Conservation (phyloP, 2,329 filamentous ascomycete genomes). For the Mycosphaerella sp. region DNA sequence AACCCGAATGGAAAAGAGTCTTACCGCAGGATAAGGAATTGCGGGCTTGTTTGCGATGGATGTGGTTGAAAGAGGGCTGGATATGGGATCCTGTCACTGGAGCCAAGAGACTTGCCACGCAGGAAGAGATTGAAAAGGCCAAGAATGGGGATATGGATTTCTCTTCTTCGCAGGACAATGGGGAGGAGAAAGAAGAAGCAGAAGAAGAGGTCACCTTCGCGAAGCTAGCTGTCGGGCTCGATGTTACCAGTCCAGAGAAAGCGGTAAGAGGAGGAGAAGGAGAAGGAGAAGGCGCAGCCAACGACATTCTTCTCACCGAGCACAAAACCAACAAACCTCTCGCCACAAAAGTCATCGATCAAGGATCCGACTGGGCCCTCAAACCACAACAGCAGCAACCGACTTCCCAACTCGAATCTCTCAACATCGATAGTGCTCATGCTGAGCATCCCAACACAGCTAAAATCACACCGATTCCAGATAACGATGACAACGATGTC, state of each 20-base stretch:
- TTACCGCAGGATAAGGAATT: conserved; percentile 80
- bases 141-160: conserved; percentile 50
- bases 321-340: no score
- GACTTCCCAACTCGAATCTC: not conserved
- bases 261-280: conserved; percentile 6
- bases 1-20: conserved; percentile 88
- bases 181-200: not conserved
- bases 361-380: conserved; percentile 2
- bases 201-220: conserved; percentile 27
- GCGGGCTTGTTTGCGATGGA: conserved; percentile 79
- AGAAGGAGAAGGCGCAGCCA: no score
- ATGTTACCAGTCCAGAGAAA: conserved; percentile 11
- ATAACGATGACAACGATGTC: not conserved
- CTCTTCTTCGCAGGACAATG: not conserved
- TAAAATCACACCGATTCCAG: no score
- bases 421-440: no score
- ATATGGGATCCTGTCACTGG: conserved; percentile 72
- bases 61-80: conserved; percentile 84
- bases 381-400: not conserved
- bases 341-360: not conserved
- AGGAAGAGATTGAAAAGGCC: conserved; percentile 52
- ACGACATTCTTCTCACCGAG: no score
- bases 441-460: no score
- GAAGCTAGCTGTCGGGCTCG: conserved; percentile 19
- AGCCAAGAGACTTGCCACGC: conserved; percentile 49